These are phyloP conservation scores for Epichloe baconii DNA, from an alignment of 2,329 filamentous ascomycete species.

Conservation along the genomic window DNA sequence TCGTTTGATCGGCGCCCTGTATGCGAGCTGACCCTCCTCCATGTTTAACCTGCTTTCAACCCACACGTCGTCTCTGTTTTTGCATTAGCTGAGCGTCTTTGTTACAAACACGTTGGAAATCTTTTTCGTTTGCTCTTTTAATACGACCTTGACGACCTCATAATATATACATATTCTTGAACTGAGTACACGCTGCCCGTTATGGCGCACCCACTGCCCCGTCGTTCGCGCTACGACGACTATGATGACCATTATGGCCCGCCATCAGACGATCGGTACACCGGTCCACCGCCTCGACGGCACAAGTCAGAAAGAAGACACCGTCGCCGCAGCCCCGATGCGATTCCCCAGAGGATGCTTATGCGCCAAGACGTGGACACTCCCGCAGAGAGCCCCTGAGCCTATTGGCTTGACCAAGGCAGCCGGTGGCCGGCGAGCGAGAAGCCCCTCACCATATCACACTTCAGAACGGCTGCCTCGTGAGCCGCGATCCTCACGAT, in stretches of 20 bases:
- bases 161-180: not conserved
- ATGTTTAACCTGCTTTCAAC: too few relatives aligned
- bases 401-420: conserved; percentile 1
- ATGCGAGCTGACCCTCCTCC: too few relatives aligned
- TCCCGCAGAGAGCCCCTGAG: conserved; percentile 5
- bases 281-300: conserved; percentile 9
- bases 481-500: not conserved
- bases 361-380: conserved; percentile 6
- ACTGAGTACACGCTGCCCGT: not conserved
- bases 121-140: not conserved
- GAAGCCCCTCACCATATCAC: conserved; percentile 7
- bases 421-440: conserved; percentile 2
- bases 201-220: conserved; percentile 11
- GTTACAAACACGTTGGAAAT: not conserved
- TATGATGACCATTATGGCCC: conserved; percentile 13
- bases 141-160: not conserved
- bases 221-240: conserved; percentile 15
- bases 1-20: too few relatives aligned
- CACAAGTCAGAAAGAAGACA: conserved; percentile 13
- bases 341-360: conserved; percentile 5
- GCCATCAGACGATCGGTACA: not conserved
- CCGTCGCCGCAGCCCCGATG: conserved; percentile 8
- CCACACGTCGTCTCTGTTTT: not conserved
- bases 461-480: conserved; percentile 4
- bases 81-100: not conserved